Evolutionary conservation across 2,329 filamentous ascomycete genomes (phyloP), one percentile per base, ranked within the genome.

Genomic region (Colletotrichum theobromicola): DNA sequence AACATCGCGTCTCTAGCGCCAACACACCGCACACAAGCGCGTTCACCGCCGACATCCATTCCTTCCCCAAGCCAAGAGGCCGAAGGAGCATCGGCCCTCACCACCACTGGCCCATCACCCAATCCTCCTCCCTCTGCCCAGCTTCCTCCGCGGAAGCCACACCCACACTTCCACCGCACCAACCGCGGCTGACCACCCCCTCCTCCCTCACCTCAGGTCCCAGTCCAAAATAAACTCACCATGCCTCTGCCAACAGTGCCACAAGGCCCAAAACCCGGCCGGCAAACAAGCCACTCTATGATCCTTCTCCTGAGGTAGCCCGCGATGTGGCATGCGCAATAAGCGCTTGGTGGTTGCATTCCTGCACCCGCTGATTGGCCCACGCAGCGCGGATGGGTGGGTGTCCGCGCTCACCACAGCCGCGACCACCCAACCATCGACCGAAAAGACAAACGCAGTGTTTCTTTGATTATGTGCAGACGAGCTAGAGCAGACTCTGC

Each of bases 11-110:
- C 53, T 57, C 53, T 28, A 57, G 13, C 53, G 62, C 68, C 53
- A 71, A 42, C 34, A 34, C 53, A 67, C 35, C 34, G 34, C n/a
- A 53, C 37, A 67, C 28, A 71, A 61, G 63, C 69, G 69, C 69
- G 42, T 7, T 46, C 42, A 21, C 42, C n/a, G 10, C 42, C n/a
- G 13, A n/a, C 18, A 4, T 4, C 37, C 18, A 46, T 12, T n/a
- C n/a, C 10, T 2, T 7, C 9, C 42, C 30, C 18, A 18, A 7
- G 2, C 42, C 10, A 46, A 46, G 0, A 46, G 18, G 3, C 18
- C 42, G 10, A 4, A 46, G 42, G 42, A 21, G 2, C 18, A 2
- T 6, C 18, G 0, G 0, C 42, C 42, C n/a, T 46, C 5, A 21
- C n/a, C n/a, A 42, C 4, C 15, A 37, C 15, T 7, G 9, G 15